Percentiles rank a stretch among this genome's conserved stretches.
These are phyloP conservation scores for Psidium friedrichsthalianum DNA, from an alignment of 345 rosid genomes.

Conservation along the genomic window DNA sequence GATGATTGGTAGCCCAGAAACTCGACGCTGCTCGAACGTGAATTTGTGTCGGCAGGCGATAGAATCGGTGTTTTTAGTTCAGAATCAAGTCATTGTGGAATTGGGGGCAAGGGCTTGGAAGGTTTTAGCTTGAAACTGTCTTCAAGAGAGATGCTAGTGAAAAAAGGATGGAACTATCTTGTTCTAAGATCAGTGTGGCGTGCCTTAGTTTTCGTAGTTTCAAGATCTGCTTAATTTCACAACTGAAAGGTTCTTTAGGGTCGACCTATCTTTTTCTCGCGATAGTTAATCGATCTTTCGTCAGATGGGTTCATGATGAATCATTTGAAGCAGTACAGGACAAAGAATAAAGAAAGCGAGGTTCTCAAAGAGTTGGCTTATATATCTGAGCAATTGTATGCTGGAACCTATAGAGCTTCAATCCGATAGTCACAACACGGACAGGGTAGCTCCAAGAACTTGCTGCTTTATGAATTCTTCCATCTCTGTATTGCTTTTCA, in stretches of 20 bases:
- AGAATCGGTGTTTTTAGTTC: background rate
- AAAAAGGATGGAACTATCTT: background rate
- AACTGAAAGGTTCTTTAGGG: background rate
- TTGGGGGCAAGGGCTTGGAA: background rate
- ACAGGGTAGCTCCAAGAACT: background rate
- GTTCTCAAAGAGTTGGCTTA: background rate
- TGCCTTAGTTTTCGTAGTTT: background rate
- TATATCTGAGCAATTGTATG: background rate
- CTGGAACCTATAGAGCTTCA: background rate
- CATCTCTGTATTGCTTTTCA: background rate
- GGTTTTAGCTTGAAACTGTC: background rate
- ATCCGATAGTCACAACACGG: background rate
- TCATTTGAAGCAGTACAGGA: background rate
- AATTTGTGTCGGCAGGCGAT: background rate
- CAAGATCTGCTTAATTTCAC: background rate
- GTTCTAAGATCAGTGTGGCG: background rate
- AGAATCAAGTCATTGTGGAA: background rate
- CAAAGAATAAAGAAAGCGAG: background rate
- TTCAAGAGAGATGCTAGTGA: background rate
- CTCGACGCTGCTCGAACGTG: background rate
- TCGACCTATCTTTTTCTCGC: background rate
- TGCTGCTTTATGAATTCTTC: background rate
- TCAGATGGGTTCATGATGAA: background rate
- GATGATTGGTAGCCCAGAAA: background rate
- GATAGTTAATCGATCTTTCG: background rate